Evolutionary conservation across 2,329 filamentous ascomycete genomes (phyloP).

Genomic region (Fusarium liriodendri): DNA sequence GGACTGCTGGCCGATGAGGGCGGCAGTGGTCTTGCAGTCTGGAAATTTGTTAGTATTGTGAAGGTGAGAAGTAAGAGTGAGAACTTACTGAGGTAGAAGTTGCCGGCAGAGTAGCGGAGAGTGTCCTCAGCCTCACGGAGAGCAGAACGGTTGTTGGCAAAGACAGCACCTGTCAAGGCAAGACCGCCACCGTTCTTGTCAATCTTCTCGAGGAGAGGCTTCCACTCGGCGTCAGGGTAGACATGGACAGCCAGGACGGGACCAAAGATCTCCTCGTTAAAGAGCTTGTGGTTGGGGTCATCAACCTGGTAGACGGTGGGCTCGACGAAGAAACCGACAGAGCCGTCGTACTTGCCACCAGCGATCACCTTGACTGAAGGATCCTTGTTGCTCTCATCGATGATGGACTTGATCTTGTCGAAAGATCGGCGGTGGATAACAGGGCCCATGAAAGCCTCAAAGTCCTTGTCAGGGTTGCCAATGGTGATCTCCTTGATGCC

Average conservation of each 20-base stretch:
- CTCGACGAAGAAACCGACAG: conserved; percentile 83
- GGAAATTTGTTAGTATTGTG: background rate
- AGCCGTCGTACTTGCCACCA: conserved; percentile 81
- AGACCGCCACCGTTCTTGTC: conserved; percentile 57
- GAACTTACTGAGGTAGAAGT: conserved; percentile 62
- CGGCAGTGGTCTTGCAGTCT: conserved; percentile 67
- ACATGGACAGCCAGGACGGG: conserved; percentile 80
- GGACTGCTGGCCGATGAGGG: conserved; percentile 66
- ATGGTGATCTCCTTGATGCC: conserved; percentile 77
- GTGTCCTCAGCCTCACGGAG: conserved; percentile 62
- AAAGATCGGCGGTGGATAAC: conserved; percentile 87
- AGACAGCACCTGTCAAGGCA: conserved; percentile 61
- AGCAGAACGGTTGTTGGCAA: conserved; percentile 59
- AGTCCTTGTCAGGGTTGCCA: conserved; percentile 74
- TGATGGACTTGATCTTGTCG: conserved; percentile 80
- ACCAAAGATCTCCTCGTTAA: conserved; percentile 85
- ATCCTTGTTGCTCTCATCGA: conserved; percentile 83
- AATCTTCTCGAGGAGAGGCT: conserved; percentile 49
- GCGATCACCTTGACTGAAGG: conserved; percentile 75
- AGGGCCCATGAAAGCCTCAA: conserved; percentile 82
- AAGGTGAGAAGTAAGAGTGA: too few relatives aligned
- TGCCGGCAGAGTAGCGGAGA: conserved; percentile 65
- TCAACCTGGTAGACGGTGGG: conserved; percentile 84
- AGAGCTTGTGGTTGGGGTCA: conserved; percentile 77
- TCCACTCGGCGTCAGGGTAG: conserved; percentile 74